Evolutionary conservation across 2,329 filamentous ascomycete genomes (phyloP).

Genomic region (Helminthosporium solani): DNA sequence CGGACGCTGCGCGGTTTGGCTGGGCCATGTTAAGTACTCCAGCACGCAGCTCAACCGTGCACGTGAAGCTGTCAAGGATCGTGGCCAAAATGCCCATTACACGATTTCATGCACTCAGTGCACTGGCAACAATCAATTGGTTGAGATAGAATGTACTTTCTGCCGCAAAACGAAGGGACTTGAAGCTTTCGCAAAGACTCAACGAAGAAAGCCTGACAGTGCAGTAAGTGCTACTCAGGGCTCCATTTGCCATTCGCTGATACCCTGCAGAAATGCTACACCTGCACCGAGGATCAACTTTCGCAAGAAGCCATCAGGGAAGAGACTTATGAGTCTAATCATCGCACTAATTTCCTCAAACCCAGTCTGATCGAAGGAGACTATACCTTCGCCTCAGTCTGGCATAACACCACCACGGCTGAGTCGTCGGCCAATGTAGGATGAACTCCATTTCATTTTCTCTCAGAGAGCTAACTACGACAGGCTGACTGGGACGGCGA

Average conservation of each 20-base stretch:
- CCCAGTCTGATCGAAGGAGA: conserved; percentile 10
- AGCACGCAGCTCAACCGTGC: conserved; percentile 48
- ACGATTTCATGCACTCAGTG: conserved; percentile 49
- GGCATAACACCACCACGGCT: conserved; percentile 6
- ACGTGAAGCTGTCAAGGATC: conserved; percentile 17
- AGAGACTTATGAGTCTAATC: conserved; percentile 39
- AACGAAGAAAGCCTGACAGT: conserved; percentile 48
- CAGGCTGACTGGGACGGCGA: conserved; percentile 16
- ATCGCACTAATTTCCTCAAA: conserved; percentile 21
- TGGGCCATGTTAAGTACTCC: conserved; percentile 45
- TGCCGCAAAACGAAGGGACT: conserved; percentile 51
- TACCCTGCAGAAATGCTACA: conserved; percentile 27
- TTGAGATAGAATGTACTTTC: conserved; percentile 52
- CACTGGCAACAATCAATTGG: conserved; percentile 39
- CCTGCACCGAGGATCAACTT: conserved; percentile 31
- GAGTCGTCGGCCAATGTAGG: conserved; percentile 24
- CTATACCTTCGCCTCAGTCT: conserved; percentile 23
- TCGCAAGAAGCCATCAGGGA: conserved; percentile 26
- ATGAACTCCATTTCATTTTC: background rate
- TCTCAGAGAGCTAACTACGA: conserved; percentile 8
- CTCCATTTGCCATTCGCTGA: conserved; percentile 9
- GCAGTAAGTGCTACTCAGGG: conserved; percentile 42
- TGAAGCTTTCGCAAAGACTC: conserved; percentile 52
- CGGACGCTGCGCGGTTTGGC: conserved; percentile 47
- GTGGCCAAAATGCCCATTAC: conserved; percentile 15